phyloP scores from a whole-genome alignment of 495 filamentous ascomycete genomes.

The Penicillium paradoxum region DNA sequence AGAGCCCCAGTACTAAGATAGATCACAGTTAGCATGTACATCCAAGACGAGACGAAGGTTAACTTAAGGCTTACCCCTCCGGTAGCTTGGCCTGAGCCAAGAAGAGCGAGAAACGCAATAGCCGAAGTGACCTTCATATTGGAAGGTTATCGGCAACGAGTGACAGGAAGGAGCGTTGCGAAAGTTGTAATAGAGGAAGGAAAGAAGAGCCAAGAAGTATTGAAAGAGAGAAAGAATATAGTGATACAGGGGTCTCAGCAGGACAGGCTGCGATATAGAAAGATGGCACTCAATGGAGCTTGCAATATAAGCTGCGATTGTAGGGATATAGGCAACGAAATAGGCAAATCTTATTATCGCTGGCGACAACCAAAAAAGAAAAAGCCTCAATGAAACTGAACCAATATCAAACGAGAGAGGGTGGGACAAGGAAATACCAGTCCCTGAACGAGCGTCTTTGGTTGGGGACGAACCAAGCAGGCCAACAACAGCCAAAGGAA shows the following conservation, averaged over 20 bases:
- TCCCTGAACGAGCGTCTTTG: conserved; percentile 15
- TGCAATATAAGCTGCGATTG: not conserved
- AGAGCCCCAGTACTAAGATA: conserved; percentile 48
- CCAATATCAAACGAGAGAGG: conserved; percentile 2
- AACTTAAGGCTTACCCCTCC: conserved; percentile 20
- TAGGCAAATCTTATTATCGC: conserved; percentile 4
- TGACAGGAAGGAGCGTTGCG: not conserved
- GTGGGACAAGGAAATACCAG: conserved; percentile 5
- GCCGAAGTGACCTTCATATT: conserved; percentile 26
- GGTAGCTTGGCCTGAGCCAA: conserved; percentile 26
- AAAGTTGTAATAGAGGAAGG: not conserved
- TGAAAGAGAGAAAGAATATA: not conserved
- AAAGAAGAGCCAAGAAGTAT: conserved; percentile 2
- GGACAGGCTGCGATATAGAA: not conserved
- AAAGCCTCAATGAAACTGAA: conserved; percentile 1
- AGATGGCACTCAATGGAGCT: not conserved
- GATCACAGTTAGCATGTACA: conserved; percentile 5
- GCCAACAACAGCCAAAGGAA: conserved; percentile 1
- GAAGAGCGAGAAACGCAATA: conserved; percentile 27
- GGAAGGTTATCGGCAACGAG: conserved; percentile 18
- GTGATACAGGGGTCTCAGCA: not conserved
- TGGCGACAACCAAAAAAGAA: not conserved
- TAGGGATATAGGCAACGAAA: not conserved
- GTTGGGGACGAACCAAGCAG: conserved; percentile 5
- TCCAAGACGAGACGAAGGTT: not conserved